A percentile compares a stretch with the other conserved stretches of the same genome.
Conservation (phyloP, 257 asterid species). For the Penstemon davidsonii region DNA sequence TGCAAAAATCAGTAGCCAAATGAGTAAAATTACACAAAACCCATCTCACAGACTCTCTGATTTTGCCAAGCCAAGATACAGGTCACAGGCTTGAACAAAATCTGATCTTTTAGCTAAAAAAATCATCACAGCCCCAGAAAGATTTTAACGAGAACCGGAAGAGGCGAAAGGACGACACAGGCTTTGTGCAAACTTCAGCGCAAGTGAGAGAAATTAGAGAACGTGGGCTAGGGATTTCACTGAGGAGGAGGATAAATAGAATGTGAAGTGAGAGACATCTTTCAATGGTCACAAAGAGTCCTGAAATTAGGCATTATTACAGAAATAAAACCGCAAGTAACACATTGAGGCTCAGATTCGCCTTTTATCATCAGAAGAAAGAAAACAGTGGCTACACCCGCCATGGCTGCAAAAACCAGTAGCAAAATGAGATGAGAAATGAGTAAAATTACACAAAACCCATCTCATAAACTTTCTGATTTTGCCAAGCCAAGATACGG, state of each 20-base stretch:
- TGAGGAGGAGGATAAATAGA: no score
- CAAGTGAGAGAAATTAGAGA: no score
- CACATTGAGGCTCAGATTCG: conserved; percentile 38
- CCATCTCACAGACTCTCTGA: conserved; percentile 27
- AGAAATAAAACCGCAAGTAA: background rate
- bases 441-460: background rate
- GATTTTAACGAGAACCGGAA: no score
- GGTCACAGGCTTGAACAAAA: conserved; percentile 19
- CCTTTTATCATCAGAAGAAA: conserved; percentile 29
- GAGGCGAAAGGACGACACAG: no score
- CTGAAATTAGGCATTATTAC: no score
- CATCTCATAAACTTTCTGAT: conserved; percentile 28
- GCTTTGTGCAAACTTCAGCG: no score
- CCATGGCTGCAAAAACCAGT: conserved; percentile 44
- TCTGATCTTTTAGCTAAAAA: conserved; percentile 30
- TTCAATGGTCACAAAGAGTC: no score
- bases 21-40: background rate
- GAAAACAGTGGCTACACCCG: conserved; percentile 16
- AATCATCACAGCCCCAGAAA: conserved; percentile 38
- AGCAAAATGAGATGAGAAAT: conserved; percentile 15
- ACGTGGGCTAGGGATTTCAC: no score
- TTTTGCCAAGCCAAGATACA: conserved; percentile 43
- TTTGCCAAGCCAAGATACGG: conserved; percentile 43
- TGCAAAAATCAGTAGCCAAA: conserved; percentile 31
- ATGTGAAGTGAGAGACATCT: no score